Conservation (phyloP, 108 stramenopile species). For the Cyclostephanos tholiformis region DNA sequence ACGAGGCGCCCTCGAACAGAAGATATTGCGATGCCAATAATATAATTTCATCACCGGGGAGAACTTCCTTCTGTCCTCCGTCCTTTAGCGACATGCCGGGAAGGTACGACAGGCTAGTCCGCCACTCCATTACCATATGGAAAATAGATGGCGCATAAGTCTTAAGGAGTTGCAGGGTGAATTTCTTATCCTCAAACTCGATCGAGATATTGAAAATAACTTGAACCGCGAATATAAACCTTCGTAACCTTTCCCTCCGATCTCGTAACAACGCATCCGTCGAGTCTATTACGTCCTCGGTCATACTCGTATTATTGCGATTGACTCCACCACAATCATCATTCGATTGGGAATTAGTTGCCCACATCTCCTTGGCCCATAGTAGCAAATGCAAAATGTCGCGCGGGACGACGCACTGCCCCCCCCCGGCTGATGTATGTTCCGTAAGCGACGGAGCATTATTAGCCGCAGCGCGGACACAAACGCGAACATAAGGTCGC, state of each 20-base stretch:
- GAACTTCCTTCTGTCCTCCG: slow-evolving; percentile 68
- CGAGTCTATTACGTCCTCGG: slow-evolving; percentile 6
- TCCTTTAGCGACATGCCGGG: slow-evolving; percentile 37
- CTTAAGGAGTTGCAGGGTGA: slow-evolving; percentile 19
- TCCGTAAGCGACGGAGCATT: neutral
- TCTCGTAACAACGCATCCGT: slow-evolving; percentile 37
- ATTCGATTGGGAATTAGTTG: slow-evolving; percentile 21
- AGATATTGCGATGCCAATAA: slow-evolving; percentile 53
- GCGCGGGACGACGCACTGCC: slow-evolving; percentile 9
- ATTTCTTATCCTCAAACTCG: neutral
- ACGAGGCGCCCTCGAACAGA: slow-evolving; percentile 10
- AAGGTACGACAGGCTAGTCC: slow-evolving; percentile 29
- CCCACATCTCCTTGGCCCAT: slow-evolving; percentile 53
- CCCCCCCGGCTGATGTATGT: neutral
- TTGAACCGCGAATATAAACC: slow-evolving; percentile 67
- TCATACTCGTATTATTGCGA: neutral
- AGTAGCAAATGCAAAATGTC: slow-evolving; percentile 23
- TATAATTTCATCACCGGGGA: slow-evolving; percentile 77
- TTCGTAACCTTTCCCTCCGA: slow-evolving; percentile 52
- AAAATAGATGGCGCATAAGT: slow-evolving; percentile 20
- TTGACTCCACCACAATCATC: neutral
- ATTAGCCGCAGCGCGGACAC: slow-evolving; percentile 7
- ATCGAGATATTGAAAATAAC: slow-evolving; percentile 53
- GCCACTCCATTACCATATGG: slow-evolving; percentile 40
- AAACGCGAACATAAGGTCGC: slow-evolving; percentile 45